Evolutionary conservation across 495 filamentous ascomycete genomes (phyloP), one percentile per base, ranked within the genome.

Genomic region (Tetracladium marchalianum): DNA sequence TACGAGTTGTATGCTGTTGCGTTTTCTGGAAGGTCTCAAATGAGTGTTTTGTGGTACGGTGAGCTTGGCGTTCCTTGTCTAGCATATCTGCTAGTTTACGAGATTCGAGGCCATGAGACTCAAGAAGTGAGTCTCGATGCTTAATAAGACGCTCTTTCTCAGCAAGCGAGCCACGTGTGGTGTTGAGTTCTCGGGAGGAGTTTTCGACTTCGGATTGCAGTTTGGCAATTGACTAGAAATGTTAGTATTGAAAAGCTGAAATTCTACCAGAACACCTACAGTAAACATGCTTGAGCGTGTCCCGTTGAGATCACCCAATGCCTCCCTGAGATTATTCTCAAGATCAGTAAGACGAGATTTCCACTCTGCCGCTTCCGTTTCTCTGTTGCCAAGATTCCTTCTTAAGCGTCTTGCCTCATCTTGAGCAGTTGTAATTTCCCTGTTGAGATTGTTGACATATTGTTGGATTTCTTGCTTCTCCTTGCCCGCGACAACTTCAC

Each of bases 121-220:
- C 92, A 12, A 98, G 77, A n/a, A 96, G 72, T 22, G 77, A 73
- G 53, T 97, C 90, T n/a, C 92, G 86, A 56, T 92, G 87, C 44
- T 85, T 86, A 53, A 98, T 80, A 46, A 93, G 69, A 22, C 82
- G 80, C 41, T 96, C 89, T 59, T 90, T 96, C 58, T 97, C 90
- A 16, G 77, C 77, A 13, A 95, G 70, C 31, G 83, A 76, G 27
- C 74, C 75, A 55, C 84, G 82, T 11, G 82, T 79, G 27, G 69
- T 75, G 52, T 96, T 85, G 40, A 97, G 78, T 47, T 94, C 86
- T 34, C 83, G 73, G 12, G 83, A 71, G 2, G 87, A 92, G 31
- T 73, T 79, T 45, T 95, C 90, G 17, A 96, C 79, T 41, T 94
- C 85, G 49, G 79, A 81, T 50, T 96, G 92, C 35, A 97, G 71